These are phyloP conservation scores for Hericium erinaceus DNA, from an alignment of 768 basidiomycete species.

Conservation along the genomic window DNA sequence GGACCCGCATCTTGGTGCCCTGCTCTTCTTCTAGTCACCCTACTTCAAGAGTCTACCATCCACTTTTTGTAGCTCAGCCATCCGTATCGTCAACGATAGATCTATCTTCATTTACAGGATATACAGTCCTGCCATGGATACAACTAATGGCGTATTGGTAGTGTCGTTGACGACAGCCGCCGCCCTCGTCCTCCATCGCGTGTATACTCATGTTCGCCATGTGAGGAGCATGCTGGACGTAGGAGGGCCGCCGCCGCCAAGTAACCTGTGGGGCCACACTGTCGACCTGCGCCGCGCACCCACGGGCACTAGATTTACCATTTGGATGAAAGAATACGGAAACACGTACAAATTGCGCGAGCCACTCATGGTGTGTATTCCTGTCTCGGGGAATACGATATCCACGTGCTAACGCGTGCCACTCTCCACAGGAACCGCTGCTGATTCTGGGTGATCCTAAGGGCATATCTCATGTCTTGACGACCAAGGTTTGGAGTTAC, in stretches of 20 bases:
- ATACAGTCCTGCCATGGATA: no score
- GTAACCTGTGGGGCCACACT: not conserved
- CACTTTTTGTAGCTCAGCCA: no score
- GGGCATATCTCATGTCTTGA: conserved; percentile 1
- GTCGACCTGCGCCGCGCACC: not conserved
- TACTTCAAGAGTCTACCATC: no score
- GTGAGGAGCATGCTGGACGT: not conserved
- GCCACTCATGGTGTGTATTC: conserved; percentile 1
- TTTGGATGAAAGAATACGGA: conserved; percentile 1
- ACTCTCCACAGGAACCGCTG: not conserved
- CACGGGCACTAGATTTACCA: not conserved
- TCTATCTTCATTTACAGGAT: no score
- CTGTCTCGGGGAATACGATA: not conserved
- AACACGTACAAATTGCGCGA: conserved; percentile 1
- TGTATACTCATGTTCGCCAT: not conserved
- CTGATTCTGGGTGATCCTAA: conserved; percentile 6
- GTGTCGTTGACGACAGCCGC: no score
- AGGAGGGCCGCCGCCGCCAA: not conserved
- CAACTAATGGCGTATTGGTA: no score
- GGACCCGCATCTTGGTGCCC: no score
- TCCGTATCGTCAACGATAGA: no score
- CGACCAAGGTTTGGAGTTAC: not conserved
- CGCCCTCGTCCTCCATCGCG: not conserved
- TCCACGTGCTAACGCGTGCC: not conserved
- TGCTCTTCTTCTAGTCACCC: no score